These are phyloP conservation scores for Torrubiella hemipterigena DNA, from an alignment of 2,329 filamentous ascomycete species.

Conservation along the genomic window DNA sequence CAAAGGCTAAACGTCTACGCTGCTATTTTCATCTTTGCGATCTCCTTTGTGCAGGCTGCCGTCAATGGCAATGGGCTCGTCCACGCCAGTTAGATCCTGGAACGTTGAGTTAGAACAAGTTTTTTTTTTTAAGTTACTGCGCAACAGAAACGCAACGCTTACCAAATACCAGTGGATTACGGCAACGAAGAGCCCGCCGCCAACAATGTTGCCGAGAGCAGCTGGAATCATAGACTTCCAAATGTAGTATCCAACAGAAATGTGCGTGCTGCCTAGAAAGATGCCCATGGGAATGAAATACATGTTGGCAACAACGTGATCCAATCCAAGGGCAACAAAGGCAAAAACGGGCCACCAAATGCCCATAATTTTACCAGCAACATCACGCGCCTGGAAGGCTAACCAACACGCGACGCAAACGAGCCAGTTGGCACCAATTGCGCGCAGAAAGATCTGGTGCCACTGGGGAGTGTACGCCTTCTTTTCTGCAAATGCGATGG, in stretches of 20 bases:
- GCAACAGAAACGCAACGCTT: neutral
- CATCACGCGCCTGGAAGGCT: conserved; percentile 31
- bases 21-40: no score
- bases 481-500: conserved; percentile 28
- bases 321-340: conserved; percentile 37
- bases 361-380: conserved; percentile 36
- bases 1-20: no score
- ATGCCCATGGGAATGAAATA: conserved; percentile 37
- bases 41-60: neutral
- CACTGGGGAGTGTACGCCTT: conserved; percentile 35
- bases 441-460: conserved; percentile 39
- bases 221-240: conserved; percentile 42
- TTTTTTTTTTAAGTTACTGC: neutral
- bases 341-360: conserved; percentile 43
- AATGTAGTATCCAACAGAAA: conserved; percentile 36
- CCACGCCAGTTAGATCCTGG: neutral
- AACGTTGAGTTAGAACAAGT: neutral
- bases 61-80: neutral
- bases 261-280: conserved; percentile 27
- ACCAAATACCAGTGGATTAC: conserved; percentile 15
- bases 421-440: conserved; percentile 42
- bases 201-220: conserved; percentile 37
- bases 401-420: conserved; percentile 39
- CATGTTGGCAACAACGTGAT: conserved; percentile 47
- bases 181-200: conserved; percentile 35